These are phyloP conservation scores for Cupressus sempervirens DNA, from an alignment of 75 land plant genomes.

Conservation along the genomic window DNA sequence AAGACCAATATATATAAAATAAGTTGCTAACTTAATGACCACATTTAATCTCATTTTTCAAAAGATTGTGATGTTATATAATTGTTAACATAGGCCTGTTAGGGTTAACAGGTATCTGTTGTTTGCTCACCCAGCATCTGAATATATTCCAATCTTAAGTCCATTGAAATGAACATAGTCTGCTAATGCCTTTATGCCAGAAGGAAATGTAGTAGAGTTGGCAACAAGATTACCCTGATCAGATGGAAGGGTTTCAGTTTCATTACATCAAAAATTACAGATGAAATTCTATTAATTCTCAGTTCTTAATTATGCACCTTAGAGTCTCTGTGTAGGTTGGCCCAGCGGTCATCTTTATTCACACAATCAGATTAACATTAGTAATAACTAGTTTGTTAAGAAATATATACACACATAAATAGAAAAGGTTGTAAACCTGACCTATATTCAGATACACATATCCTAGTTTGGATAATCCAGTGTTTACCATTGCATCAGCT, in stretches of 20 bases:
- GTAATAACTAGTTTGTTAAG: not conserved
- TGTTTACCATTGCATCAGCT: too few species aligned
- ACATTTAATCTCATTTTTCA: not conserved
- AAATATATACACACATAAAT: not conserved
- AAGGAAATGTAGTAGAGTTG: slow-evolving; percentile 69
- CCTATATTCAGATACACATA: slow-evolving; percentile 78
- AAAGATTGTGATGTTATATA: not conserved
- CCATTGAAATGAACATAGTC: slow-evolving; percentile 89
- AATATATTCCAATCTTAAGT: slow-evolving; percentile 84
- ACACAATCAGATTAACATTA: not conserved
- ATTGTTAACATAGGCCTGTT: too few species aligned
- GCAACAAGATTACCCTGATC: slow-evolving; percentile 70
- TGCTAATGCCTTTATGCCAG: slow-evolving; percentile 85
- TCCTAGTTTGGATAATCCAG: slow-evolving; percentile 18
- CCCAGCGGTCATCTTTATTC: slow-evolving; percentile 61
- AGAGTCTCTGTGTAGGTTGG: slow-evolving; percentile 37
- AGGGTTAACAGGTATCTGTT: not conserved
- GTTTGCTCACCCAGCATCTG: slow-evolving; percentile 72
- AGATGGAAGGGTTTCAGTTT: not conserved
- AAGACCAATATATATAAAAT: not conserved
- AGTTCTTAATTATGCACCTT: slow-evolving; percentile 15
- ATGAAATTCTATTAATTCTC: not conserved
- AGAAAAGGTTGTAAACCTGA: slow-evolving; percentile 34
- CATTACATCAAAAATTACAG: not conserved
- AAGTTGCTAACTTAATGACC: not conserved